A percentile compares a stretch with the other conserved stretches of the same genome.
Conservation (phyloP, 1,284 basidiomycete species). For the Singerocomus inundabilis region DNA sequence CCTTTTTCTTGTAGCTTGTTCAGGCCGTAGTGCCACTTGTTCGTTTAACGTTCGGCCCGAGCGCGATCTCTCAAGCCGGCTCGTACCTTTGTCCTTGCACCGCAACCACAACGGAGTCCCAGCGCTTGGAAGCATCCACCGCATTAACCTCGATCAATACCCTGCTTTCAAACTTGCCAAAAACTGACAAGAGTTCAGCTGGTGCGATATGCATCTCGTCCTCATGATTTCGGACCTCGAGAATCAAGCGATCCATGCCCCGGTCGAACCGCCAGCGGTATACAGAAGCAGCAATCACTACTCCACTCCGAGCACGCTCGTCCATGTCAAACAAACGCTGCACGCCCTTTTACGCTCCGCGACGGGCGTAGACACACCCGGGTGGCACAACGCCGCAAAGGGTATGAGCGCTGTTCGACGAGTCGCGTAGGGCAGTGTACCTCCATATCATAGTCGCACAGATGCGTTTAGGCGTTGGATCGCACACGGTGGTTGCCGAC, state of each 20-base stretch:
- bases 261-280: no score
- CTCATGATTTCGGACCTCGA: constrained; percentile 32
- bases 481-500: constrained; percentile 46
- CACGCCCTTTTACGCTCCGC: constrained; percentile 25
- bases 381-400: neutral
- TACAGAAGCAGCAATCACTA: no score
- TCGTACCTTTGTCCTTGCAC: constrained; percentile 29
- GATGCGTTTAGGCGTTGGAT: constrained; percentile 43
- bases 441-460: constrained; percentile 41
- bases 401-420: constrained; percentile 35
- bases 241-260: constrained; percentile 1
- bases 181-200: constrained; percentile 11
- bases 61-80: constrained; percentile 29
- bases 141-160: constrained; percentile 38
- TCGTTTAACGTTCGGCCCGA: constrained; percentile 20
- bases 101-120: constrained; percentile 10
- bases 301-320: constrained; percentile 16
- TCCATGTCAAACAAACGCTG: constrained; percentile 33
- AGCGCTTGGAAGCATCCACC: constrained; percentile 42
- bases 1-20: neutral
- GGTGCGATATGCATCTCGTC: constrained; percentile 29
- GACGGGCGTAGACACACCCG: constrained; percentile 8
- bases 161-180: constrained; percentile 28
- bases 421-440: constrained; percentile 24
- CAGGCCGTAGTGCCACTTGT: constrained; percentile 33